Base-by-base conservation (phyloP, 1,284 basidiomycete genomes). In the Melampsora americana region DNA sequence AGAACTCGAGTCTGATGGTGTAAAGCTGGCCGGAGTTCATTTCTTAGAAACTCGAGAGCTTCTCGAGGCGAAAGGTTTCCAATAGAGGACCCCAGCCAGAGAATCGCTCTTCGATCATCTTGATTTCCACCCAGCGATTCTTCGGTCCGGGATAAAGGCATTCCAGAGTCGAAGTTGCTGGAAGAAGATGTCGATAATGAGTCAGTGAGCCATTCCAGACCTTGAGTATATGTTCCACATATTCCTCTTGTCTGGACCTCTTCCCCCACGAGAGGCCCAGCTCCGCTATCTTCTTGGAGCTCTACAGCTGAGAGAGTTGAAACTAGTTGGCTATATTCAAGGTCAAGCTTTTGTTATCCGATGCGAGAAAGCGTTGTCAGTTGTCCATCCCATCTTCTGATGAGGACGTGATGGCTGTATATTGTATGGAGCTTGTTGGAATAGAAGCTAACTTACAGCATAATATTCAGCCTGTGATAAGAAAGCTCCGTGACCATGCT, bases 1-100 rank as follows among this genome's bases (percentile, higher is more conserved):
- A 88, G 82, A 50, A 87, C 82, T 9, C 85, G 86, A 79, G 87
- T 87, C 5, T 85, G 85, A 3, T 79, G 78, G 12, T 90, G 88
- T 61, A 99, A 86, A 14, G 79, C 79, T 39, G 78, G 71, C 6
- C 78, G 66, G 5, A 93, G 92, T 28, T 96, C 85, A 0, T 88
- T 87, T 16, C 86, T 86, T 70, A 99, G 87, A 84, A 99, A 97
- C 0, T 86, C 84, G 0, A 87, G 87, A 7, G 90, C 92, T 32
- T 87, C 89, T 20, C 86, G 85, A 30, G 93, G 88, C n/a, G 86
- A 83, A 83, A 98, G 97, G 85, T 98, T 98, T 16, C 95, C 95
- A 16, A 98, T 84, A 0, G 93, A 93, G 0, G 92, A 95, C 0
- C 95, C 95, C n/a, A 98, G 86, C 86, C 96, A 98, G 77, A 97